Conservation (phyloP, 768 basidiomycete species). For the Agrocybe pediades region DNA sequence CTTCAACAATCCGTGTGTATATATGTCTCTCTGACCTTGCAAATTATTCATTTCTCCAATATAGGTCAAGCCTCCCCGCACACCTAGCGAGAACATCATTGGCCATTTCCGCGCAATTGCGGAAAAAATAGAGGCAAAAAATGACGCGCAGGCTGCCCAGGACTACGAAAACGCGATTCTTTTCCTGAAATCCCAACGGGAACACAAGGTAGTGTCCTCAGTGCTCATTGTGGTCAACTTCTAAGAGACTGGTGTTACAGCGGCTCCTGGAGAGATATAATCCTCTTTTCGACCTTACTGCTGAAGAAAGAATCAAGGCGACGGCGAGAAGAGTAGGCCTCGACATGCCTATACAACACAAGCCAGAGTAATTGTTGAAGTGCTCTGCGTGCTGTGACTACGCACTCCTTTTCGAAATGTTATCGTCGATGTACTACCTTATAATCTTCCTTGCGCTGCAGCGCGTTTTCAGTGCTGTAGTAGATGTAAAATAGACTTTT, state of each 20-base stretch:
- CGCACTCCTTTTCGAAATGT: no score
- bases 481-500: background rate
- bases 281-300: slow-evolving; percentile 76
- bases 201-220: slow-evolving; percentile 62
- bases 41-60: background rate
- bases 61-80: slow-evolving; percentile 34
- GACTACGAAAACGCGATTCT: slow-evolving; percentile 62
- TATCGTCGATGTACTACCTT: no score
- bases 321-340: slow-evolving; percentile 88
- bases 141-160: slow-evolving; percentile 30
- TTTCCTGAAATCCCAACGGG: slow-evolving; percentile 73
- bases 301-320: slow-evolving; percentile 78
- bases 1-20: slow-evolving; percentile 51
- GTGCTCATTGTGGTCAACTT: no score
- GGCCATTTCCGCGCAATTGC: slow-evolving; percentile 57
- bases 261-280: slow-evolving; percentile 85
- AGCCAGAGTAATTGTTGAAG: slow-evolving; percentile 18
- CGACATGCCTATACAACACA: slow-evolving; percentile 66
- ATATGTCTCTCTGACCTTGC: background rate
- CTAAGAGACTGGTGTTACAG: slow-evolving; percentile 38
- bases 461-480: no score
- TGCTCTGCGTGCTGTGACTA: no score
- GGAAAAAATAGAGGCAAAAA: slow-evolving; percentile 36
- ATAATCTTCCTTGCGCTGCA: no score
- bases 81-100: slow-evolving; percentile 43